phyloP scores from a whole-genome alignment of 139 green algal genomes.

The Mychonastes homosphaera region DNA sequence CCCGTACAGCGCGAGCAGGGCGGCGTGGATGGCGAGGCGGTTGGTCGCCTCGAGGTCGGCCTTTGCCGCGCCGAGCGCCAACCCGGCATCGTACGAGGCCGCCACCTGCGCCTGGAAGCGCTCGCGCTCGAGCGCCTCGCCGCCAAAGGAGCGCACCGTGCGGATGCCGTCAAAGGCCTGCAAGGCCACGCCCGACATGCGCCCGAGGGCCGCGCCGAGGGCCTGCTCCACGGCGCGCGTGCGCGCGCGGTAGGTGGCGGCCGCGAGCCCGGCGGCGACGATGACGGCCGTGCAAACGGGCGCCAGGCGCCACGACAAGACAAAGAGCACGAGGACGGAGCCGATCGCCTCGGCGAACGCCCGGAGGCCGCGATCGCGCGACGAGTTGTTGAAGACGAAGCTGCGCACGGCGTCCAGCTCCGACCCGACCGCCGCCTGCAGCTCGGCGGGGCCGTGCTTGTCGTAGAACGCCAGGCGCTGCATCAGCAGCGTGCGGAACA shows the following conservation, averaged over 20 bases:
- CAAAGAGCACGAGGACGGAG: conserved; percentile 56
- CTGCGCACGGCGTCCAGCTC: conserved; percentile 71
- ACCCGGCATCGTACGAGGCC: conserved; percentile 43
- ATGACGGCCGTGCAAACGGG: conserved; percentile 70
- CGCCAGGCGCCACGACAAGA: conserved; percentile 67
- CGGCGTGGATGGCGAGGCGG: conserved; percentile 59
- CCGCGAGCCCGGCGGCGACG: conserved; percentile 51
- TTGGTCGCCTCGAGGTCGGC: conserved; percentile 56
- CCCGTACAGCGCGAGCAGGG: conserved; percentile 66
- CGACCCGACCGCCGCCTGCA: conserved; percentile 60
- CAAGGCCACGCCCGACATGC: conserved; percentile 52
- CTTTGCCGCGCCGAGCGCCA: conserved; percentile 67
- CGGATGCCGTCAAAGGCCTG: conserved; percentile 59
- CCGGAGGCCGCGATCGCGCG: conserved; percentile 59
- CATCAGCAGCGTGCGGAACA: conserved; percentile 73
- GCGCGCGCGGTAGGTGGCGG: conserved; percentile 55
- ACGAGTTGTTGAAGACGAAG: conserved; percentile 75
- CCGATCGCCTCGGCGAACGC: conserved; percentile 64
- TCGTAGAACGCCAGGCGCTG: conserved; percentile 58
- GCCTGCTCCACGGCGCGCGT: conserved; percentile 47
- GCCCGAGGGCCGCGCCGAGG: conserved; percentile 37
- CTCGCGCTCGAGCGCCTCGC: conserved; percentile 72
- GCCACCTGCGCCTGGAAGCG: conserved; percentile 60
- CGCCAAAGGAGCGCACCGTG: conserved; percentile 65
- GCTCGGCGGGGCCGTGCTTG: conserved; percentile 41